Base-by-base conservation (phyloP, 805 yeast species). In the Komagataella pseudopastoris region DNA sequence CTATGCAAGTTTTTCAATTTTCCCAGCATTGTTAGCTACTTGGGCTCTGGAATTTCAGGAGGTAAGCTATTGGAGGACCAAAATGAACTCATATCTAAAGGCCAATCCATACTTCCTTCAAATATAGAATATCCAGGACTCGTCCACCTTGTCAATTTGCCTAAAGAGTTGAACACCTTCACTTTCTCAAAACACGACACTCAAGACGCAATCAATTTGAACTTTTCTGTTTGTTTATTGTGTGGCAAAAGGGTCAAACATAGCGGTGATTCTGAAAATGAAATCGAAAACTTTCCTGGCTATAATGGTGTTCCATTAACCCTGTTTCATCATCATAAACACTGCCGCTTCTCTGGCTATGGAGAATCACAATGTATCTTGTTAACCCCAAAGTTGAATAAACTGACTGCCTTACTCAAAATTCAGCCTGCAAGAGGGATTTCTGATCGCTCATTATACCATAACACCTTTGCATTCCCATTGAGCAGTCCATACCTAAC, bases 401-500 rank as follows among this genome's bases (percentile, higher is more conserved):
- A 54, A 51, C 60, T 46, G 43, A 58, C 63, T 7, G 50, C 58
- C 44, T 60, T 65, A 6, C 56, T 63, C 50, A 63, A 63, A n/a
- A 63, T 62, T 52, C 66, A 58, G 53, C 54, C 53, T 3, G 57
- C 58, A 12, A 47, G 51, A 20, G 51, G 57, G 2, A 55, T 53
- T 45, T 54, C 39, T 16, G 56, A 52, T 52, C 55, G 52, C 65
- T 62, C 23, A 51, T 63, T 30, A 30, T 30, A 30, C 14, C 39
- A 54, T 56, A 57, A 60, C 63, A 67, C 60, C 44, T 52, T 49
- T 53, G 64, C 52, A 51, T 64, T 62, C 20, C 67, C 69, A 6
- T 70, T 77, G 55, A 76, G 76, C 51, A 85, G 87, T 0, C 93
- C 91, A 12, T 86, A 84, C 60, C 66, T 86, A 60, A 84, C 87